Base-by-base conservation (phyloP, 805 yeast genomes). In the Metschnikowia kunwiensis region DNA sequence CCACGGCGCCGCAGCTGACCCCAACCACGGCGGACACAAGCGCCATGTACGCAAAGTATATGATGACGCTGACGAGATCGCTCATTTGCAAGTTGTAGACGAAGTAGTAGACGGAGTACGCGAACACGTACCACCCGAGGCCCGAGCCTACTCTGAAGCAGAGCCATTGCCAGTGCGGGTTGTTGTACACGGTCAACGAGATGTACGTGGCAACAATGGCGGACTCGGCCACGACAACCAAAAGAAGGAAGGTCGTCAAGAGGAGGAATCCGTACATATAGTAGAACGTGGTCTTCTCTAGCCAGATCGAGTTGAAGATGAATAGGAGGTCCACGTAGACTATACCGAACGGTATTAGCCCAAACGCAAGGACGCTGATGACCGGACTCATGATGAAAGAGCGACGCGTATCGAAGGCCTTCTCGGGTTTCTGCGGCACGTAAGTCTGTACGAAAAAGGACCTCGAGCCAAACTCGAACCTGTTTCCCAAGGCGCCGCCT, bases 121-220 rank as follows among this genome's bases (percentile, higher is more conserved):
- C 57, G 46, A 77, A 77, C 40, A 87, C 70, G 60, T 82, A 86
- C 69, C 81, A 68, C 20, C 87, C 86, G 31, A 85, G 74, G 39
- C 89, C 78, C 4, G 68, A 55, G 4, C 94, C 86, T 19, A 80
- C 76, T 36, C 77, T 57, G 58, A 86, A 86, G 9, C 87, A 68
- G 47, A 80, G 70, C 95, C 95, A 86, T 54, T 85, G 86, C 96
- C 96, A 88, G 47, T 71, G 63, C 32, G 75, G 74, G 52, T 75
- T 74, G 33, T 73, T 75, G 47, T 74, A 64, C 15, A 70, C 68
- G 2, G 67, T 56, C 50, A 86, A 66, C 28, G 82, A 71, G 27
- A 82, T 54, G 52, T 82, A 86, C 7, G 82, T 71, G 5, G 83
- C 78, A 27, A 86, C 76, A 16, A 86, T 70, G 7, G 89, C 77